Percentiles rank a stretch among this genome's conserved stretches.
These are phyloP conservation scores for Borealophlyctis nickersoniae DNA, from an alignment of 192 early-diverging fungal genomes.

Conservation along the genomic window DNA sequence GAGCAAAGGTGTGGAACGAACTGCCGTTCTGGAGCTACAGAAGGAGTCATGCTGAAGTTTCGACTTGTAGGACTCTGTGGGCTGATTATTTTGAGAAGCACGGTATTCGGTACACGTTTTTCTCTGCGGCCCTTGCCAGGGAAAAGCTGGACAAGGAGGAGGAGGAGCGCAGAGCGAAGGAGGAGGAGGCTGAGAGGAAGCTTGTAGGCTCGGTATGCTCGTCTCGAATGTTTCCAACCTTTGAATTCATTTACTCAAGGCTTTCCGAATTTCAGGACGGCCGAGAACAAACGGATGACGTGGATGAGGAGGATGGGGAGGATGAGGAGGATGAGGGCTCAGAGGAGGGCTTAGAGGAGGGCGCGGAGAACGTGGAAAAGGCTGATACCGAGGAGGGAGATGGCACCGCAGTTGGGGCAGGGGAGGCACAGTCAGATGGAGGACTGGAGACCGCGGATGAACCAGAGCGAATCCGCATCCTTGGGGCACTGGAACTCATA, in stretches of 20 bases:
- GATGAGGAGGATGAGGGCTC: slow-evolving; percentile 21
- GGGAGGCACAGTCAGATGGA: slow-evolving; percentile 42
- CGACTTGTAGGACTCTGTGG: slow-evolving; percentile 76
- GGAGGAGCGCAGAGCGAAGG: slow-evolving; percentile 21
- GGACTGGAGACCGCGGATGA: slow-evolving; percentile 51
- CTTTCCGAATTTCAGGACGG: no score
- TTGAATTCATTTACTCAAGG: no score
- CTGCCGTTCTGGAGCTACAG: not conserved
- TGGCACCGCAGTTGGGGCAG: slow-evolving; percentile 15
- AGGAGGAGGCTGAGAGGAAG: slow-evolving; percentile 35
- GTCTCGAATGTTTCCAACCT: no score
- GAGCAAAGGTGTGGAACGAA: slow-evolving; percentile 64
- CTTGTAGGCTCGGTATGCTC: slow-evolving; percentile 24
- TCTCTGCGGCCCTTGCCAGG: slow-evolving; percentile 85
- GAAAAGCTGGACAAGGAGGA: slow-evolving; percentile 71
- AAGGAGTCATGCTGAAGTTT: slow-evolving; percentile 2
- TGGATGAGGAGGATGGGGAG: slow-evolving; percentile 29
- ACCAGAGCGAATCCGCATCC: slow-evolving; percentile 56
- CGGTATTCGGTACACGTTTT: slow-evolving; percentile 86
- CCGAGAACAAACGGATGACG: slow-evolving; percentile 16
- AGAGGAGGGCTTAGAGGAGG: slow-evolving; percentile 20
- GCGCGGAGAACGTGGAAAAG: slow-evolving; percentile 20
- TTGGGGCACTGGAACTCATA: slow-evolving; percentile 67
- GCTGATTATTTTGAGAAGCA: slow-evolving; percentile 83
- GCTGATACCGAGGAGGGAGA: slow-evolving; percentile 26